Base-by-base conservation (phyloP, 2,329 filamentous ascomycete genomes). In the Lasiodiplodia citricola region DNA sequence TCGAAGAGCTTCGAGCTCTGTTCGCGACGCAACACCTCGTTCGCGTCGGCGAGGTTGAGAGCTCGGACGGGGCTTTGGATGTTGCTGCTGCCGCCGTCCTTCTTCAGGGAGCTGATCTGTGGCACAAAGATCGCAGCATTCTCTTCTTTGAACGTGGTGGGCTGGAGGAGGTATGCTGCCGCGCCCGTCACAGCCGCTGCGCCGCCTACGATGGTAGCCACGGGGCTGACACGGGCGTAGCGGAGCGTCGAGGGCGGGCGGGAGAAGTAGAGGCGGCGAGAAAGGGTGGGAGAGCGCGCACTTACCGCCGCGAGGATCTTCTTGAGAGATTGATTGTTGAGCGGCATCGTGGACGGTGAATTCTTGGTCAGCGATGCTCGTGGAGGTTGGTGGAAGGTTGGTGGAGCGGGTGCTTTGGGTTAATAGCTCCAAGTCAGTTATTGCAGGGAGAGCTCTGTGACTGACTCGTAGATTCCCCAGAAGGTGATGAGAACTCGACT, bases 1-100 rank as follows among this genome's bases (percentile, higher is more conserved):
- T 67, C 66, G 14, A 67, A 60, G n/a, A 51, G 11, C 18, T 58
- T 51, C 16, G 66, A 51, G 44, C 60, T 25, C 31, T 67, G 21
- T 18, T 54, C 54, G 6, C 25, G 16, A 4, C 55, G 54, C 4
- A 67, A 35, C 7, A 52, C 14, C 4, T 51, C 47, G 18, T 21
- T 58, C 13, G 66, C 66, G n/a, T 56, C 54, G 14, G 28, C 38
- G 25, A 67, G 28, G 38, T 54, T 37, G 31, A 67, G 66, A 4
- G 55, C 44, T 21, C 41, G 35, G 44, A 67, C 66, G 10, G 66
- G 66, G 31, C 47, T 55, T 38, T 18, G 13, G 18, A 52, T 47
- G 18, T 14, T 23, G 21, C 10, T 18, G 38, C 5, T 18, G n/a
- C 21, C 57, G 25, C 18, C 23, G 35, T 57, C 28, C 44, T 21